Evolutionary conservation across 2,329 filamentous ascomycete genomes (phyloP).

Genomic region (Stagonosporopsis cucurbitacearum): DNA sequence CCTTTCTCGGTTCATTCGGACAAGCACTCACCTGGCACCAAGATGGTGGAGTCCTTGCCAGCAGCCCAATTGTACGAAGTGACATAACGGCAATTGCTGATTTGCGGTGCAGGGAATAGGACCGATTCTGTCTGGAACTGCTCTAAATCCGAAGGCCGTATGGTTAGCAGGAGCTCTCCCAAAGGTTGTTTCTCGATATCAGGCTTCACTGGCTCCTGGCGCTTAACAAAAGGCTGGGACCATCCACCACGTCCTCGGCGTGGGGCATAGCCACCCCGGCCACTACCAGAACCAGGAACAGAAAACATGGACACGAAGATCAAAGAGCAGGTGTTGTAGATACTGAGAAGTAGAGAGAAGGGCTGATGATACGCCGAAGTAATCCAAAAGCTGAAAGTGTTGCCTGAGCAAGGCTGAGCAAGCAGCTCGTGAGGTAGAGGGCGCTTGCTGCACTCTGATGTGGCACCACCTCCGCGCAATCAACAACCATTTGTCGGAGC

Average conservation of each 20-base stretch:
- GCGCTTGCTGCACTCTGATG: conserved; percentile 25
- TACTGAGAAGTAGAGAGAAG: neutral
- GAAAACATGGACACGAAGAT: neutral
- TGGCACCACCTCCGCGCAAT: conserved; percentile 25
- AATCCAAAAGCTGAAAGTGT: conserved; percentile 14
- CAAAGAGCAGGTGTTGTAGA: neutral
- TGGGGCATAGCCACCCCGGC: conserved; percentile 34
- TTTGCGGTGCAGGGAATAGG: conserved; percentile 28
- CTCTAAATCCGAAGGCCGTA: conserved; percentile 25
- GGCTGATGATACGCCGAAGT: neutral
- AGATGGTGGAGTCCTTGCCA: conserved; percentile 47
- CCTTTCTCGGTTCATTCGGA: neutral
- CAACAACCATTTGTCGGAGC: conserved; percentile 22
- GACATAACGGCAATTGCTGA: conserved; percentile 52
- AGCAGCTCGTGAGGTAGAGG: conserved; percentile 18
- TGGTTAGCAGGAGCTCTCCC: conserved; percentile 33
- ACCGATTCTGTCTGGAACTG: neutral
- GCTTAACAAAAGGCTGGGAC: conserved; percentile 15
- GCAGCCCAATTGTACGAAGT: conserved; percentile 62
- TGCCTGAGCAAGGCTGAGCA: conserved; percentile 38
- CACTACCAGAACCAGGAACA: conserved; percentile 7
- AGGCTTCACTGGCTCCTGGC: conserved; percentile 20
- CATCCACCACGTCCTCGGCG: conserved; percentile 29
- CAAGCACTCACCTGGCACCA: conserved; percentile 34
- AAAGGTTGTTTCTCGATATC: conserved; percentile 40